These are phyloP conservation scores for Elsinoe perseae DNA, from an alignment of 2,329 filamentous ascomycete species.

Conservation along the genomic window DNA sequence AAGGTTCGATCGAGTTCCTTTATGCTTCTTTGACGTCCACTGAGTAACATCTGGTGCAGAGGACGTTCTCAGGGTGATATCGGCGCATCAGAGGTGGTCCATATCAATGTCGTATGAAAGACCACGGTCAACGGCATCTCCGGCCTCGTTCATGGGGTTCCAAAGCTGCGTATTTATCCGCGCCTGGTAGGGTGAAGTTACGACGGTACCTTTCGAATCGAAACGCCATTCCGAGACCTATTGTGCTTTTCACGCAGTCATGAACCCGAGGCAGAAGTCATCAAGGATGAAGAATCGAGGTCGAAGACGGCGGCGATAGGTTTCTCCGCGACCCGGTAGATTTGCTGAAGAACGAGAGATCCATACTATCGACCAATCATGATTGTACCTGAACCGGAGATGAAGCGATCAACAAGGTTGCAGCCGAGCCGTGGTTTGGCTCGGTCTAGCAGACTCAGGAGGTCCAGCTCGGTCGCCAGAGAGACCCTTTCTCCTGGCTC, in stretches of 20 bases:
- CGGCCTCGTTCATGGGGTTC: not conserved
- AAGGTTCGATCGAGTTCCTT: not conserved
- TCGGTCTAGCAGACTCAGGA: slow-evolving; percentile 9
- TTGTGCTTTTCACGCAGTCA: not conserved
- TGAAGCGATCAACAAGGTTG: slow-evolving; percentile 9
- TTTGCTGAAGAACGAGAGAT: not conserved
- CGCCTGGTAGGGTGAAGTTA: too few relatives aligned
- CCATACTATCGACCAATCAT: not conserved
- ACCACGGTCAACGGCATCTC: not conserved
- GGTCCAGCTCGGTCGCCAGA: slow-evolving; percentile 11
- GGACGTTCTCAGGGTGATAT: not conserved
- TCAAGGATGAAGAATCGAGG: not conserved
- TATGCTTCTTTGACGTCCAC: not conserved
- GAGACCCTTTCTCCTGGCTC: slow-evolving; percentile 1
- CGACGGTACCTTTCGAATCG: not conserved
- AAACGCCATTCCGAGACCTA: not conserved
- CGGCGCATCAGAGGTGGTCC: not conserved
- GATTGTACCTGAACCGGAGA: not conserved
- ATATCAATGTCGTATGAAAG: not conserved
- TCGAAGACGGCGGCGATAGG: slow-evolving; percentile 1
- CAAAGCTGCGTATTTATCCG: not conserved
- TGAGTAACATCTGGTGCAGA: not conserved
- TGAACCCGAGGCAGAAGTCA: not conserved
- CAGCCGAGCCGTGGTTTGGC: slow-evolving; percentile 11
- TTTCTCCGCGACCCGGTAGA: slow-evolving; percentile 5